phyloP scores from a whole-genome alignment of 257 asterid species.

The Apocynum venetum region DNA sequence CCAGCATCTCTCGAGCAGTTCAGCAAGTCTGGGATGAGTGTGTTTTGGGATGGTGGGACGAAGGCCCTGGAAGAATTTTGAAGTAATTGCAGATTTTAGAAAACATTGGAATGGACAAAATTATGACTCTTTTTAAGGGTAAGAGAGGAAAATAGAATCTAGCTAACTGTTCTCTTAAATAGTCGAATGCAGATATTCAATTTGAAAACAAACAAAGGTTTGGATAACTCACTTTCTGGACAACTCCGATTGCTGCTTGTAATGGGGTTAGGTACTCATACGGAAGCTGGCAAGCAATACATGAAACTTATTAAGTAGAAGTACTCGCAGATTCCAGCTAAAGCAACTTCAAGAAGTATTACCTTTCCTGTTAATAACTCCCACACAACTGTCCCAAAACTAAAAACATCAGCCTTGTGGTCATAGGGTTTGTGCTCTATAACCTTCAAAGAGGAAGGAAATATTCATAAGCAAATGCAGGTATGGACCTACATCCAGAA shows the following conservation, averaged over 20 bases:
- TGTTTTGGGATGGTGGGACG: constrained; percentile 81
- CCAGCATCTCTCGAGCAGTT: constrained; percentile 97
- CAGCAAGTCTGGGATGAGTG: constrained; percentile 66
- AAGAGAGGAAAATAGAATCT: background rate
- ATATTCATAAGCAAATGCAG: constrained; percentile 22
- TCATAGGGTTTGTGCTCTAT: constrained; percentile 93
- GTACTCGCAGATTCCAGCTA: background rate
- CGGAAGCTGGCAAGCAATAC: constrained; percentile 59
- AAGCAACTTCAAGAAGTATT: constrained; percentile 14
- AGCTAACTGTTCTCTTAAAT: background rate
- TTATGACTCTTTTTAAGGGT: background rate
- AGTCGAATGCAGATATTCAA: background rate
- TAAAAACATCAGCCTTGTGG: constrained; percentile 91
- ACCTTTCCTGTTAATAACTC: constrained; percentile 96
- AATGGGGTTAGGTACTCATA: constrained; percentile 91
- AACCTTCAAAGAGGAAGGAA: constrained; percentile 54
- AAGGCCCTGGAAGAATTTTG: constrained; percentile 51
- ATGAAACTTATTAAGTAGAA: background rate
- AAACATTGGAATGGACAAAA: background rate
- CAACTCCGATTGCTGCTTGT: constrained; percentile 99
- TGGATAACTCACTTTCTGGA: constrained; percentile 66
- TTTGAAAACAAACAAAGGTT: background rate
- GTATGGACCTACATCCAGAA: constrained; percentile 12
- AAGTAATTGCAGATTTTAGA: background rate
- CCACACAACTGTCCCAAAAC: constrained; percentile 93